A percentile compares a stretch with the other conserved stretches of the same genome.
These are phyloP conservation scores for Phylloporus rhodoxanthus DNA, from an alignment of 768 basidiomycete species.

Conservation along the genomic window DNA sequence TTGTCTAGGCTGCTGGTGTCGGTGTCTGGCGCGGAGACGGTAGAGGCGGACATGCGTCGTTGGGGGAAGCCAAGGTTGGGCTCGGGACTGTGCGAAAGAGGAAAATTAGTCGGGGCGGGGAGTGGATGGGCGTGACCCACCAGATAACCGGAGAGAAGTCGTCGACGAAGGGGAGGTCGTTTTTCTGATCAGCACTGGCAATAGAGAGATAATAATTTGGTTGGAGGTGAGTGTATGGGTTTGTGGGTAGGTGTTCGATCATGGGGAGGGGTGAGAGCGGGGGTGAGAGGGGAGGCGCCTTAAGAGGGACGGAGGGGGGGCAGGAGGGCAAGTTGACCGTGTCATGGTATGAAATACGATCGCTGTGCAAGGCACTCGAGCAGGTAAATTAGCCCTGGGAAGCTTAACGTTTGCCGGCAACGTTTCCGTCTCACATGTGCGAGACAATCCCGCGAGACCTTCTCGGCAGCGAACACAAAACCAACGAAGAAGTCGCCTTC, in stretches of 20 bases:
- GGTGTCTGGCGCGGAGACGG: conserved; percentile 58
- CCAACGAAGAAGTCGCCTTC: conserved; percentile 20
- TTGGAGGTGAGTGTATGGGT: conserved; percentile 58
- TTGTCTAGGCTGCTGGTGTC: conserved; percentile 59
- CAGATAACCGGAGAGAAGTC: conserved; percentile 45
- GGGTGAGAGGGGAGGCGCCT: no score
- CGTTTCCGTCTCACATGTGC: conserved; percentile 19
- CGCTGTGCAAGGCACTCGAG: conserved; percentile 32
- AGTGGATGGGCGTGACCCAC: conserved; percentile 30
- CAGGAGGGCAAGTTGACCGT: no score
- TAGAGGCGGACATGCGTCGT: conserved; percentile 76
- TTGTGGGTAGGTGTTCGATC: conserved; percentile 55
- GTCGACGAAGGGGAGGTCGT: conserved; percentile 38
- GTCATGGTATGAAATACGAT: conserved; percentile 27
- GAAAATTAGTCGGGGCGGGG: conserved; percentile 10
- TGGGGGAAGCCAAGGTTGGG: conserved; percentile 47
- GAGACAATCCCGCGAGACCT: conserved; percentile 28
- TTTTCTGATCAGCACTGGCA: conserved; percentile 38
- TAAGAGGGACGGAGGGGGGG: no score
- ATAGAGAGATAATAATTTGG: no score
- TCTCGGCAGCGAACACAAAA: conserved; percentile 34
- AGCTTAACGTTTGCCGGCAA: conserved; percentile 33
- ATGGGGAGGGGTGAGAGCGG: conserved; percentile 32
- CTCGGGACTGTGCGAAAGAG: conserved; percentile 31
- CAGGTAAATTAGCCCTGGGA: conserved; percentile 31